These are phyloP conservation scores for Crithidia sp. DNA, from an alignment of 208 protist species.

Conservation along the genomic window DNA sequence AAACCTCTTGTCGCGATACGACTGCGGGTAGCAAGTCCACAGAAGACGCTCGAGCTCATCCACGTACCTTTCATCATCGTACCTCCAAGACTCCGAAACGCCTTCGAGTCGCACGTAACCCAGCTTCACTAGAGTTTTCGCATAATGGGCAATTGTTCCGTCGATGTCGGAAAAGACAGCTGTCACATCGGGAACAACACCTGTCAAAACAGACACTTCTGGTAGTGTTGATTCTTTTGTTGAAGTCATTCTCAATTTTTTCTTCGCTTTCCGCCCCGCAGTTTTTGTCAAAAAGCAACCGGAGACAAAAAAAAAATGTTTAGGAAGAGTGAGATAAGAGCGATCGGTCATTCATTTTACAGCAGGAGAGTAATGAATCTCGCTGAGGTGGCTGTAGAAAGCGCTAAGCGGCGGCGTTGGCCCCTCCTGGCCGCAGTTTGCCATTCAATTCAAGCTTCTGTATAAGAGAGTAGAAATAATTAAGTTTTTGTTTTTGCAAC, in stretches of 20 bases:
- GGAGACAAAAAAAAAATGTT: neutral
- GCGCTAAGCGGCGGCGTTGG: no score
- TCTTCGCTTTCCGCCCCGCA: no score
- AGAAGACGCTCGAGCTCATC: constrained; percentile 22
- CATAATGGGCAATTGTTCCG: constrained; percentile 41
- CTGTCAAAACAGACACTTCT: constrained; percentile 1
- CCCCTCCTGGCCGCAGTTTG: no score
- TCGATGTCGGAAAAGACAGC: constrained; percentile 39
- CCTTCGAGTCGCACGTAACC: constrained; percentile 17
- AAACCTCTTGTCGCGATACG: constrained; percentile 20
- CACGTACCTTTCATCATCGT: constrained; percentile 1
- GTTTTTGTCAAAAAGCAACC: neutral
- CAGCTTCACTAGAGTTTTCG: constrained; percentile 19
- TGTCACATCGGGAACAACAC: constrained; percentile 2
- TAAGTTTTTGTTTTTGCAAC: no score
- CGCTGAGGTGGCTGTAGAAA: no score
- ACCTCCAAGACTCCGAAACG: neutral
- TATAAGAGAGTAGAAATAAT: neutral
- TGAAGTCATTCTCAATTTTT: no score
- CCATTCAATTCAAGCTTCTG: no score
- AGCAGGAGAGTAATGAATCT: no score
- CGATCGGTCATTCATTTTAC: no score
- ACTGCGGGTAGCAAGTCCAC: constrained; percentile 13
- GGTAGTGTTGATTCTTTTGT: neutral
- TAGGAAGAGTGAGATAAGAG: no score